A percentile compares a stretch with the other conserved stretches of the same genome.
phyloP scores from a whole-genome alignment of 2,329 filamentous ascomycete genomes.

The Aureobasidium sp. region DNA sequence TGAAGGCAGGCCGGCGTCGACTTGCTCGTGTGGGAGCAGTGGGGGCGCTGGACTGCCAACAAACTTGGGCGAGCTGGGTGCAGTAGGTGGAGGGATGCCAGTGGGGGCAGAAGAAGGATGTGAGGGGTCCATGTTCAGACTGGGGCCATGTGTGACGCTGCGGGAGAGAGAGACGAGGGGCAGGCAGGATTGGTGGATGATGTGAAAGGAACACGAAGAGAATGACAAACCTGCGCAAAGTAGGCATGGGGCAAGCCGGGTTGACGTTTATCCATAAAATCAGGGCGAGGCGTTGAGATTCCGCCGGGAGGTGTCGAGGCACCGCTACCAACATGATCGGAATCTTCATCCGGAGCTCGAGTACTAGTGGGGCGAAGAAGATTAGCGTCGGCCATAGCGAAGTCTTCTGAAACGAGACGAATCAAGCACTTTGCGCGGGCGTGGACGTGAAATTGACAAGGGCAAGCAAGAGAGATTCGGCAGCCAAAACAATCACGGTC shows the following conservation, averaged over 20 bases:
- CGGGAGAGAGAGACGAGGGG: conserved; percentile 13
- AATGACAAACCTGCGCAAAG: conserved; percentile 98
- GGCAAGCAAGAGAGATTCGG: background rate
- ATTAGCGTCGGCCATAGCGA: conserved; percentile 28
- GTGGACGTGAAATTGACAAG: background rate
- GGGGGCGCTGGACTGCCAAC: conserved; percentile 22
- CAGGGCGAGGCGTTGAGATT: conserved; percentile 86
- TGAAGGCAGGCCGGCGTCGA: conserved; percentile 17
- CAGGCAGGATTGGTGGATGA: conserved; percentile 17
- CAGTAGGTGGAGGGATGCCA: conserved; percentile 24
- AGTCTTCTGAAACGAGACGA: conserved; percentile 19
- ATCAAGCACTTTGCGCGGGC: conserved; percentile 16
- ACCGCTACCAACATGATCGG: conserved; percentile 69
- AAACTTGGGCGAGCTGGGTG: conserved; percentile 29
- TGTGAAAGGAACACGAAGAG: conserved; percentile 42
- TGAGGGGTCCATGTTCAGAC: conserved; percentile 17
- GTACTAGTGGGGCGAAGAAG: conserved; percentile 33
- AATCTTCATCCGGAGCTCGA: conserved; percentile 58
- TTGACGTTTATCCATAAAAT: conserved; percentile 88
- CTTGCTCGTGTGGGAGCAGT: conserved; percentile 32
- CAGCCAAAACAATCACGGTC: background rate
- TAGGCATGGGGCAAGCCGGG: conserved; percentile 91
- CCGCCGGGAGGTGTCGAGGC: conserved; percentile 78
- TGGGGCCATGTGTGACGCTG: conserved; percentile 19
- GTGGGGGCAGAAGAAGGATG: conserved; percentile 14